Base-by-base conservation (phyloP, 2,329 filamentous ascomycete genomes). In the Fusarium tanahbumbuense region DNA sequence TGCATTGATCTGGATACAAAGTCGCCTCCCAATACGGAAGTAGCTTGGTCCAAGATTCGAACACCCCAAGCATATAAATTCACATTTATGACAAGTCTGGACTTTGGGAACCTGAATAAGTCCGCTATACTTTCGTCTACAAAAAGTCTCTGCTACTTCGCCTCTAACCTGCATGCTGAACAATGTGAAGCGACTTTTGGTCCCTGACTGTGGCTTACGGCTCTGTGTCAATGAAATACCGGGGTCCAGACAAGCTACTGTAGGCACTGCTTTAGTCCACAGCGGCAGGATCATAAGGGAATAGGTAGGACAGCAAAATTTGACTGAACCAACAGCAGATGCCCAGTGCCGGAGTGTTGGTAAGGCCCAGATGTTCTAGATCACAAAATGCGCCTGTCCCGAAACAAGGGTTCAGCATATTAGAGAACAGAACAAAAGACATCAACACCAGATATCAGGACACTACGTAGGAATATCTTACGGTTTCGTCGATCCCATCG, bases 301-400 rank as follows among this genome's bases (percentile, higher is more conserved):
- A 64, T 37, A 25, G n/a, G 16, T 11, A 37, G 10, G 10, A 9
- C 47, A 15, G 16, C 18, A 8, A 12, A 37, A 23, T 11, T 27
- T 47, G 32, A 61, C 22, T 40, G 54, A 64, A 65, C 68, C 68
- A 71, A 65, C 68, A 25, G 40, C 34, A 46, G 54, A 44, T 44
- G 50, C 32, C 34, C 25, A 71, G 37, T 56, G 37, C 46, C 63
- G 54, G 25, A 52, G 27, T 32, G 53, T 53, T 67, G 45, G 40
- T 46, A 16, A 54, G 49, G 20, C 18, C 18, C 34, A 28, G 45
- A 42, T 41, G 54, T 60, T 71, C 54, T 57, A 67, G 63, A 55
- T 62, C 60, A 49, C 27, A 41, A 15, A 23, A 44, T 52, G 23
- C 23, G 18, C 23, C 25, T 55, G 46, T 48, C 44, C 55, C 30